These are phyloP conservation scores for Botryotinia convoluta DNA, from an alignment of 2,329 filamentous ascomycete genomes.

Conservation along the genomic window DNA sequence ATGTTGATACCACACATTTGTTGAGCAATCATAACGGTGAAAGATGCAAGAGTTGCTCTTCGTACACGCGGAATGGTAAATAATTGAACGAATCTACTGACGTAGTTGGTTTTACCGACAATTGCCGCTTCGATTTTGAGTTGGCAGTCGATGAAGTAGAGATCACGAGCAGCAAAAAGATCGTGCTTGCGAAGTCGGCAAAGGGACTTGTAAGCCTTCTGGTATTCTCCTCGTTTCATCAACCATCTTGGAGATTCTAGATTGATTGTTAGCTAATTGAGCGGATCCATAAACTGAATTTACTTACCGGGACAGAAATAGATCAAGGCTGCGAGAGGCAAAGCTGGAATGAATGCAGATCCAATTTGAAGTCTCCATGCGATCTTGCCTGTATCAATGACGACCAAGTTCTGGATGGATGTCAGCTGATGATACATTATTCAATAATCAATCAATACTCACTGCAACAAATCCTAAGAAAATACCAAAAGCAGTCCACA, in stretches of 20 bases:
- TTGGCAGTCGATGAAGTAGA: constrained; percentile 57
- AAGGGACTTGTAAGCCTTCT: constrained; percentile 57
- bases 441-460: neutral
- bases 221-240: constrained; percentile 44
- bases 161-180: constrained; percentile 59
- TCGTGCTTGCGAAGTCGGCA: constrained; percentile 54
- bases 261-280: neutral
- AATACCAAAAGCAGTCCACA: constrained; percentile 64
- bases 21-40: constrained; percentile 65
- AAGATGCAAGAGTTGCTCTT: constrained; percentile 72
- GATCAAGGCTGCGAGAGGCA: constrained; percentile 58
- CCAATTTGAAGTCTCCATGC: constrained; percentile 63
- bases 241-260: constrained; percentile 53
- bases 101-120: constrained; percentile 47
- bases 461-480: constrained; percentile 44
- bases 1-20: constrained; percentile 53
- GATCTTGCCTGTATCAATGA: constrained; percentile 51
- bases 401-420: constrained; percentile 42
- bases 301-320: constrained; percentile 55
- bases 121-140: constrained; percentile 41
- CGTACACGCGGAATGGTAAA: constrained; percentile 69
- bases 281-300: neutral
- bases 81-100: constrained; percentile 60
- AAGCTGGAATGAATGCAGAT: constrained; percentile 59
- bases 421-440: neutral